phyloP scores from a whole-genome alignment of 176 grass and related monocot genomes.

The Zizania latifolia region DNA sequence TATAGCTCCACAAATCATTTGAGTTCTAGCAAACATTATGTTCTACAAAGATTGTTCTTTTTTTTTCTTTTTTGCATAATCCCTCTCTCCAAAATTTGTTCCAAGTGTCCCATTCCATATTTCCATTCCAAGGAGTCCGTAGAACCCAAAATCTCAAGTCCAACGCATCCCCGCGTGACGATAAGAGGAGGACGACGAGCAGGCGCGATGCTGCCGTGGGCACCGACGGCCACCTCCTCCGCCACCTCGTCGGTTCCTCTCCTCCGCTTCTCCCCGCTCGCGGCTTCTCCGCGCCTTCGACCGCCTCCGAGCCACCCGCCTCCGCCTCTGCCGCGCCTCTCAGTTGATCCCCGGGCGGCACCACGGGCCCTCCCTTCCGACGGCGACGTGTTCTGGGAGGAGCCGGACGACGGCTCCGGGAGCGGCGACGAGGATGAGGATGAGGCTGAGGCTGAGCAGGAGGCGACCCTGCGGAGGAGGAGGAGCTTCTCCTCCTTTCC shows the following conservation, averaged over 20 bases:
- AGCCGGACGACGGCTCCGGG: slow-evolving; percentile 53
- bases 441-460: neutral
- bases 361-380: neutral
- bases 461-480: neutral
- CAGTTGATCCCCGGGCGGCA: neutral
- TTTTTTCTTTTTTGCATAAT: neutral
- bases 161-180: neutral
- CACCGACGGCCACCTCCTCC: neutral
- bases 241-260: neutral
- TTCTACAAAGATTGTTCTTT: neutral
- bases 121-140: too few species aligned
- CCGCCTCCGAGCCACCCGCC: neutral
- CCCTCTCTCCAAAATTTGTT: too few species aligned
- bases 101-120: too few species aligned
- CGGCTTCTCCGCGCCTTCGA: neutral
- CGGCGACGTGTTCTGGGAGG: slow-evolving; percentile 60
- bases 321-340: neutral
- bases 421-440: slow-evolving; percentile 48
- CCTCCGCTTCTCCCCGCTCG: neutral
- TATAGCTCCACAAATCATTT: too few species aligned
- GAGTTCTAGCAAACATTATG: too few species aligned
- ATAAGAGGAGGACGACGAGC: neutral
- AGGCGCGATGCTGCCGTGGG: slow-evolving; percentile 21
- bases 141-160: too few species aligned
- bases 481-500: neutral